Evolutionary conservation across 1,284 basidiomycete genomes (phyloP).

Genomic region (Pseudozyma tsukubaensis): DNA sequence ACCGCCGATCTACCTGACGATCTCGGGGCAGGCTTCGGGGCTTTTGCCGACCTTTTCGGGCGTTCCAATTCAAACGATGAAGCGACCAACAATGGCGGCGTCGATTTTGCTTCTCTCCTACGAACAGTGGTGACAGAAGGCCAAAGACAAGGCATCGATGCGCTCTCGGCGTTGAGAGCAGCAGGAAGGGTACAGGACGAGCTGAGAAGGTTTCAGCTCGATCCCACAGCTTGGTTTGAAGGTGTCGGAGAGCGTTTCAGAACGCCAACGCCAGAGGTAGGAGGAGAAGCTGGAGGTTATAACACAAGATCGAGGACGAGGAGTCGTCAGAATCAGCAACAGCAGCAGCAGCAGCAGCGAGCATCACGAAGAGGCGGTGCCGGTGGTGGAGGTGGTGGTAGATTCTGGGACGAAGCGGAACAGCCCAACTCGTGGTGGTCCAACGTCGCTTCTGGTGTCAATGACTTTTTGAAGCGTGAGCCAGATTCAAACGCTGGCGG

Average conservation of each 20-base stretch:
- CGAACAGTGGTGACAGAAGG: slow-evolving; percentile 34
- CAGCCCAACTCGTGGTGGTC: slow-evolving; percentile 30
- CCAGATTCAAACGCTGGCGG: slow-evolving; percentile 4
- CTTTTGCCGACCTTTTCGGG: slow-evolving; percentile 39
- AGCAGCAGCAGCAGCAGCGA: slow-evolving; percentile 4
- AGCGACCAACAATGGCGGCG: slow-evolving; percentile 3
- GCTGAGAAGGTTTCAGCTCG: slow-evolving; percentile 28
- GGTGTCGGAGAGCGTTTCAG: slow-evolving; percentile 36
- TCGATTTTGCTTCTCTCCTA: slow-evolving; percentile 38
- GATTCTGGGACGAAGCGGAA: slow-evolving; percentile 6
- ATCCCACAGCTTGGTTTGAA: slow-evolving; percentile 42
- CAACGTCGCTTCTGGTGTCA: slow-evolving; percentile 27
- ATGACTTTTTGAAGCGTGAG: slow-evolving; percentile 33
- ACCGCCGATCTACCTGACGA: slow-evolving; percentile 25
- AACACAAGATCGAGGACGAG: slow-evolving; percentile 23
- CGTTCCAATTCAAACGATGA: slow-evolving; percentile 1
- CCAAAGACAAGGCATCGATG: slow-evolving; percentile 43
- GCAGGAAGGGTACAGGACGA: slow-evolving; percentile 47
- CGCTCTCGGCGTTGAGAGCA: slow-evolving; percentile 35
- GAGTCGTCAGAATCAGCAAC: not conserved
- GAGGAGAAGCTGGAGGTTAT: slow-evolving; percentile 1
- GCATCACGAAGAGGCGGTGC: not conserved
- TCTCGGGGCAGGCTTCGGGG: slow-evolving; percentile 30
- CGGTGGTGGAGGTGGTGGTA: not conserved
- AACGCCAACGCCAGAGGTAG: not conserved